Base-by-base conservation (phyloP, 495 filamentous ascomycete genomes). In the Daldinia grandis region DNA sequence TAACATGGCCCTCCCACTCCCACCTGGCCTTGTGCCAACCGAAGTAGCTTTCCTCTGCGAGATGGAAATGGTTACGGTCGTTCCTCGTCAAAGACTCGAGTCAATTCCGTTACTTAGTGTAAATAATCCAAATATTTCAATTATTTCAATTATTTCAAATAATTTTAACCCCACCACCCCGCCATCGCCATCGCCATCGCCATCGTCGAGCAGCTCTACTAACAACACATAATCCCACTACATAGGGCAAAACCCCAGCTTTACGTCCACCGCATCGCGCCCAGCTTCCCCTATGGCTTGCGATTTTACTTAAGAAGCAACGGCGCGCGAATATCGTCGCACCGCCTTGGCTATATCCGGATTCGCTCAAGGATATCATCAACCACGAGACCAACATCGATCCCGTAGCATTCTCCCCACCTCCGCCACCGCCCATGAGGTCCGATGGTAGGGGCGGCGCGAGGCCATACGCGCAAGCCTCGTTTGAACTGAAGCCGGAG, bases 31-130 rank as follows among this genome's bases (percentile, higher is more conserved):
- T 24, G 93, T 92, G 62, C 93, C 95, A 63, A 82, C 91, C 69
- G 95, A 99, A 82, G 90, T 97, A 47, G 92, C 93, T 74, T 99
- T 98, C 79, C 86, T 98, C 50, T 96, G 94, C 79, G 95, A 99
- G 81, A 97, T 97, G 92, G 93, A 97, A 80, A 86, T 91, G 74
- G 91, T 99, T 50, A 97, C 94, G 1, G 87, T 99, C 10, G 87
- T 98, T 42, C 95, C 95, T 59, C 93, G 95, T 31, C 94, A 98
- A 78, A 88, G 91, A 60, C 87, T 98, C 51, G 94, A 98, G 68
- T 88, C 88, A 57, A 89, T 98, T 44, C 82, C 92, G 68, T 84
- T 99, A 57, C 88, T 99, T 49, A 88, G 89, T 63, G 95, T 99
- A 82, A 83, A 90, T 28, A 17, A 37, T 27, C 68, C 19, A 31